Percentiles rank a stretch among this genome's conserved stretches.
These are phyloP conservation scores for Musa schizocarpa DNA, from an alignment of 176 grass and related monocot species.

Conservation along the genomic window DNA sequence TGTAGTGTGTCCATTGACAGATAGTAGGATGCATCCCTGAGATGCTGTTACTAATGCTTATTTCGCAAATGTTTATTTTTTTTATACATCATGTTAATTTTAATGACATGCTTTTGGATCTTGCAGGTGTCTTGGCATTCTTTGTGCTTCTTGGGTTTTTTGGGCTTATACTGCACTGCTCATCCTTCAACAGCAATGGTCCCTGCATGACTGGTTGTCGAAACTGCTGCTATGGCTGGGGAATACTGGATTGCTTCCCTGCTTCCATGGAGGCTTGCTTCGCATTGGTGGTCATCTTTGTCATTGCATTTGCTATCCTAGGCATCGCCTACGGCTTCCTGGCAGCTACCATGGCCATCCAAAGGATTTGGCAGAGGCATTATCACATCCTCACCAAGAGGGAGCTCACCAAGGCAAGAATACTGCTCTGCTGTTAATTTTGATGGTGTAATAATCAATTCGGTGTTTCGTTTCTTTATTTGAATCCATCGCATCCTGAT, in stretches of 20 bases:
- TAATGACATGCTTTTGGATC: background rate
- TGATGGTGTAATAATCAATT: no score
- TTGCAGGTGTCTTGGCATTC: constrained; percentile 78
- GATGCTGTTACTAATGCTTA: no score
- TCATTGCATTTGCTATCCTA: constrained; percentile 76
- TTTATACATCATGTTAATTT: background rate
- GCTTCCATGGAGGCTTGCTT: constrained; percentile 94
- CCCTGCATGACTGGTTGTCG: constrained; percentile 78
- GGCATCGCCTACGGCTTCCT: constrained; percentile 89
- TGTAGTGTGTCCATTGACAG: background rate
- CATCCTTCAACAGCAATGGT: constrained; percentile 70
- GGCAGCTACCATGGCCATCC: constrained; percentile 75
- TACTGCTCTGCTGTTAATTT: background rate
- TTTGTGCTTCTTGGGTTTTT: constrained; percentile 93
- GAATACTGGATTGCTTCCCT: constrained; percentile 83
- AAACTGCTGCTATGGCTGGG: constrained; percentile 98
- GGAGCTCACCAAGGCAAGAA: constrained; percentile 82
- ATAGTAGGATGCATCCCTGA: background rate
- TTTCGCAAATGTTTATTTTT: no score
- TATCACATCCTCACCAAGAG: constrained; percentile 97
- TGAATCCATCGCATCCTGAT: background rate
- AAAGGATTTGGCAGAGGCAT: constrained; percentile 96
- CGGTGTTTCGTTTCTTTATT: background rate
- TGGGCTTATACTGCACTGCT: constrained; percentile 76
- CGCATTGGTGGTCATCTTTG: constrained; percentile 76